phyloP scores from a whole-genome alignment of 805 yeast genomes.

The Gaillardinia entomophila region DNA sequence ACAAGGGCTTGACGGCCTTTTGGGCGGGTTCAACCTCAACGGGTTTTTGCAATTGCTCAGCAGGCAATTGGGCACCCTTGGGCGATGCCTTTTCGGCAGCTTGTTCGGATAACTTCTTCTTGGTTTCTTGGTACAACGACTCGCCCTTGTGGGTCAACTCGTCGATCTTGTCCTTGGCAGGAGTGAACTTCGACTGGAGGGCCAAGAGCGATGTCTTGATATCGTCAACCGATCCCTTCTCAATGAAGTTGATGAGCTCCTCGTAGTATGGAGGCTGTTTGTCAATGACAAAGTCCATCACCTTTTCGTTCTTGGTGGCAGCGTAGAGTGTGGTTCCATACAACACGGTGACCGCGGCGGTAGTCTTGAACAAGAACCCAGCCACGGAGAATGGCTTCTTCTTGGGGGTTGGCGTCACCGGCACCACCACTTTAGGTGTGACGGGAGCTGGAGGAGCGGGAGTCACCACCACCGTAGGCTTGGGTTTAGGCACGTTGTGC shows the following conservation, averaged over 20 bases:
- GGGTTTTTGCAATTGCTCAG: slow-evolving; percentile 36
- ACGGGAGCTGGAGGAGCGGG: too few species aligned
- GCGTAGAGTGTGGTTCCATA: slow-evolving; percentile 36
- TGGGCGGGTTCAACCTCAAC: slow-evolving; percentile 30
- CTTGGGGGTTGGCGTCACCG: too few species aligned
- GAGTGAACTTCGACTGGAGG: slow-evolving; percentile 14
- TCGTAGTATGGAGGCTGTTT: slow-evolving; percentile 39
- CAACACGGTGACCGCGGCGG: slow-evolving; percentile 19
- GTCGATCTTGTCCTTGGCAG: slow-evolving; percentile 26
- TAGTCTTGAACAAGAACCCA: slow-evolving; percentile 24
- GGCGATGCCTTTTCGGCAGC: not conserved
- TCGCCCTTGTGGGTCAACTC: slow-evolving; percentile 30
- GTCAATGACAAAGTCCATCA: slow-evolving; percentile 40
- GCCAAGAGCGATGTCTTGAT: slow-evolving; percentile 13
- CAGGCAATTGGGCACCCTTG: slow-evolving; percentile 16
- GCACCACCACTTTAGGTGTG: too few species aligned
- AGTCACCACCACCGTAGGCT: too few species aligned
- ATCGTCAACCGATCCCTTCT: slow-evolving; percentile 29
- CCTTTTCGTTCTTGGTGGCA: slow-evolving; percentile 39
- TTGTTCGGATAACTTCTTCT: slow-evolving; percentile 18
- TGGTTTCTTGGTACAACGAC: slow-evolving; percentile 30
- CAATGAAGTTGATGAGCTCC: slow-evolving; percentile 32
- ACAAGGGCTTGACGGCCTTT: slow-evolving; percentile 25
- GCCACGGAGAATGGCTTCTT: slow-evolving; percentile 26
- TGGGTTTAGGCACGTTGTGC: too few species aligned